Evolutionary conservation across 306 rosid species (phyloP).

Genomic region (Betula pendula): DNA sequence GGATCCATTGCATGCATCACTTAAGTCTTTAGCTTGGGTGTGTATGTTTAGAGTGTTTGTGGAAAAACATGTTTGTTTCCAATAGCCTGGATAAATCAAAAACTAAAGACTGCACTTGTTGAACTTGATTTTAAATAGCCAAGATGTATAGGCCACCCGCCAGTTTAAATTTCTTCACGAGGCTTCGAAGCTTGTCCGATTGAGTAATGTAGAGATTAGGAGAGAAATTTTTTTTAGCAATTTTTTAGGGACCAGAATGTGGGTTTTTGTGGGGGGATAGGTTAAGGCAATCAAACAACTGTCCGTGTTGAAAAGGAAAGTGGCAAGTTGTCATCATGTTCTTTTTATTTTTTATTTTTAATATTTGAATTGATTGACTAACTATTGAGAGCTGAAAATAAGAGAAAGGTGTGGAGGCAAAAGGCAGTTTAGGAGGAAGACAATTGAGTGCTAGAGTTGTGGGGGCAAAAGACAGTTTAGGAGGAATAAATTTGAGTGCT

Average conservation of each 20-base stretch:
- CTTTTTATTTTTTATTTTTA: conserved; percentile 6
- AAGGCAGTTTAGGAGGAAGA: conserved; percentile 31
- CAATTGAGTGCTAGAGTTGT: conserved; percentile 32
- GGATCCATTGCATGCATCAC: too few species aligned
- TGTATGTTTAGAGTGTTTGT: too few species aligned
- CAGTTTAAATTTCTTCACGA: conserved; percentile 51
- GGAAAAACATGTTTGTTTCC: too few species aligned
- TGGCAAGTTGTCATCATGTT: conserved; percentile 53
- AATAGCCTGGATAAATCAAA: too few species aligned
- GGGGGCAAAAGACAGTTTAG: too few species aligned
- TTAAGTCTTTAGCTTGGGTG: too few species aligned
- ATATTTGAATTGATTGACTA: conserved; percentile 46
- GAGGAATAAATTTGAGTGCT: too few species aligned
- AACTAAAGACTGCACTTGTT: too few species aligned
- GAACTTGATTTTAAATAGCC: too few species aligned
- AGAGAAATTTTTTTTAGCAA: conserved; percentile 6
- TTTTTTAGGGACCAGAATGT: conserved; percentile 31
- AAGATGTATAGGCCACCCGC: too few species aligned
- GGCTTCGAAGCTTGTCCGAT: conserved; percentile 86
- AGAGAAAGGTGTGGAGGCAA: conserved; percentile 40
- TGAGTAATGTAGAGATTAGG: conserved; percentile 63
- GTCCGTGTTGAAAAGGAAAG: conserved; percentile 54
- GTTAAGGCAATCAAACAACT: conserved; percentile 17
- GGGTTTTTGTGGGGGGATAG: conserved; percentile 19
- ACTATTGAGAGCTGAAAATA: conserved; percentile 46